Evolutionary conservation across 2,329 filamentous ascomycete species (phyloP), one percentile per base, ranked within the genome.

Genomic region (Cercospora zeina): DNA sequence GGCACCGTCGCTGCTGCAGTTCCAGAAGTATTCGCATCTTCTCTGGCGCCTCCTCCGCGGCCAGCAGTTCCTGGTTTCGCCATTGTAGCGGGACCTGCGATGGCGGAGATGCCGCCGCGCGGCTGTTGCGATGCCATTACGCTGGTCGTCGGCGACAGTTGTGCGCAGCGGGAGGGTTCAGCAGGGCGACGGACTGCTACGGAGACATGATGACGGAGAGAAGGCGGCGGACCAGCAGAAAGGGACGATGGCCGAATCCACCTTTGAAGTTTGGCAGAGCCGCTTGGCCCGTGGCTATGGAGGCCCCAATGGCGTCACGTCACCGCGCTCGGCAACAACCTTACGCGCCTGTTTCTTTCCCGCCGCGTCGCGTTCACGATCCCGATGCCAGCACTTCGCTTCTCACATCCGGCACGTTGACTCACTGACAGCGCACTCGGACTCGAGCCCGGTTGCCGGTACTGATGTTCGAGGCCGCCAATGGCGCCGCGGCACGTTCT

Each of bases 71-170:
- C 58, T 19, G 62, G 62, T 56, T 61, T 64, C 5, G 62, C 58
- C 62, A 64, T 64, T 14, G 62, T 54, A 30, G 60, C 58, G 3
- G 62, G 62, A 16, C 62, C 62, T 39, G 62, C 51, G 54, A 62
- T 58, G 24, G 54, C 36, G 9, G 58, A 47, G 14, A 64, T 21
- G 11, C 24, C 54, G 27, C 58, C 47, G 21, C 47, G 58, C 16
- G 56, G 33, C 47, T 51, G 56, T 16, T 51, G 45, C n/a, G 56
- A 59, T 39, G 56, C 45, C 56, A 59, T 59, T 42, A 21, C 33
- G 47, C 21, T 16, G 31, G 47, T 21, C 24, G 31, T n/a, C 13
- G 13, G 30, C 21, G n/a, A 13, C 30, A 16, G 16, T 53, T 2
- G 14, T 10, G 31, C 33, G 47, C n/a, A 21, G 33, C 31, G 19